Conservation (phyloP, 2,329 filamentous ascomycete species). For the Apiospora koreana region DNA sequence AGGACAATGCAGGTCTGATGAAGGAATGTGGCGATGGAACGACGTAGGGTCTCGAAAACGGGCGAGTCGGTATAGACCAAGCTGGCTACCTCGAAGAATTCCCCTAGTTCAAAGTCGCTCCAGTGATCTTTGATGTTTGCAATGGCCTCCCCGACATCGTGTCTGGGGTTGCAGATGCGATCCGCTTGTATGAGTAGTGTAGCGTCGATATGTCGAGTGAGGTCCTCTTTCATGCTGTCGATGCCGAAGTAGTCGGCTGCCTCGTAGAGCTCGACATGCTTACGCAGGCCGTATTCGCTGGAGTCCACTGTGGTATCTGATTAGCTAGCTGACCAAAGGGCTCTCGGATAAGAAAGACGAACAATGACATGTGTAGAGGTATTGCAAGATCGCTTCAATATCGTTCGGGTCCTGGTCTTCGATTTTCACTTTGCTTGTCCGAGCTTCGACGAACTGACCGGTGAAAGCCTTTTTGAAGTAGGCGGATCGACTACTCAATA, state of each 20-base stretch:
- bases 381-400: background rate
- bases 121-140: too few species aligned
- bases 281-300: background rate
- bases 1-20: background rate
- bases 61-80: background rate
- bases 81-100: too few species aligned
- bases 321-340: background rate
- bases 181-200: too few species aligned
- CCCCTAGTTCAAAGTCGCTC: too few species aligned
- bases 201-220: too few species aligned
- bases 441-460: background rate
- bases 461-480: conserved; percentile 17
- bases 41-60: background rate
- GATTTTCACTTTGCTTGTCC: background rate
- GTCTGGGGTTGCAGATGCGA: background rate
- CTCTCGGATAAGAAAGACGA: background rate
- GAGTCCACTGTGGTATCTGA: background rate
- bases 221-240: too few species aligned
- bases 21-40: background rate
- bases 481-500: conserved; percentile 13
- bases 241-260: background rate
- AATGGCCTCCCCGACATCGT: too few species aligned
- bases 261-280: background rate
- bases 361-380: background rate
- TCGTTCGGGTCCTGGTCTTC: background rate